A percentile compares a stretch with the other conserved stretches of the same genome.
phyloP scores from a whole-genome alignment of 2,329 filamentous ascomycete species.

The Pseudogymnoascus sp. region DNA sequence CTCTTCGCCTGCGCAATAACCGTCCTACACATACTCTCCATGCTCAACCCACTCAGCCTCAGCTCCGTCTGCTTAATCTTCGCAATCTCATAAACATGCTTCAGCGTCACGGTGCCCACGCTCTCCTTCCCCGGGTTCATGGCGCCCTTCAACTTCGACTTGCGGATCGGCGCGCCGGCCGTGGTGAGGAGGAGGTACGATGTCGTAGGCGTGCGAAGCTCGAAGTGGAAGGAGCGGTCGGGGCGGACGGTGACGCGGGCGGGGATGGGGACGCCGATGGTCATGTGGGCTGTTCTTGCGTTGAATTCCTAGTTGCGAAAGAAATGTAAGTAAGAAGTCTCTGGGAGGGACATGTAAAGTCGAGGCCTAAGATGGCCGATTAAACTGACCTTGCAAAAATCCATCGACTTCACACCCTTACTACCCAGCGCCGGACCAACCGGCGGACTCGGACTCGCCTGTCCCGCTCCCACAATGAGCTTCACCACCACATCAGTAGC shows the following conservation, averaged over 20 bases:
- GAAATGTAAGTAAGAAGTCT: background rate
- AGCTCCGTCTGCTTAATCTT: conserved; percentile 84
- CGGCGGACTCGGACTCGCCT: conserved; percentile 88
- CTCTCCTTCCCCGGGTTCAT: conserved; percentile 64
- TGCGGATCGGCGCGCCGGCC: conserved; percentile 61
- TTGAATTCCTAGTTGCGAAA: conserved; percentile 73
- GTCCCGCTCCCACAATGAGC: conserved; percentile 91
- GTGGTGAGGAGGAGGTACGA: conserved; percentile 82
- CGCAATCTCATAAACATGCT: conserved; percentile 96
- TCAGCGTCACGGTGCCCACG: conserved; percentile 80
- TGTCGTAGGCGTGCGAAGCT: conserved; percentile 88
- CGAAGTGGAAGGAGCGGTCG: conserved; percentile 88
- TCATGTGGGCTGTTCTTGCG: conserved; percentile 79
- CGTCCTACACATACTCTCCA: conserved; percentile 64
- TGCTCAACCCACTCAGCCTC: conserved; percentile 59
- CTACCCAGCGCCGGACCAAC: conserved; percentile 93
- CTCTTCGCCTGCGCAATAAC: conserved; percentile 69
- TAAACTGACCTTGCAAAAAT: conserved; percentile 83
- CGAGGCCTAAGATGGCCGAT: too few species aligned
- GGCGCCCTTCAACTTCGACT: conserved; percentile 72
- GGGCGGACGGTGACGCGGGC: conserved; percentile 85
- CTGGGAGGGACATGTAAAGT: conserved; percentile 9
- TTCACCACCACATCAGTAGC: conserved; percentile 72
- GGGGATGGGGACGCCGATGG: conserved; percentile 74
- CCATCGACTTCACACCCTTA: conserved; percentile 98